Percentiles rank a stretch among this genome's conserved stretches.
Evolutionary conservation across 228 moss, liverwort and hornwort genomes (phyloP).

Genomic region (Sphagnum fallax): DNA sequence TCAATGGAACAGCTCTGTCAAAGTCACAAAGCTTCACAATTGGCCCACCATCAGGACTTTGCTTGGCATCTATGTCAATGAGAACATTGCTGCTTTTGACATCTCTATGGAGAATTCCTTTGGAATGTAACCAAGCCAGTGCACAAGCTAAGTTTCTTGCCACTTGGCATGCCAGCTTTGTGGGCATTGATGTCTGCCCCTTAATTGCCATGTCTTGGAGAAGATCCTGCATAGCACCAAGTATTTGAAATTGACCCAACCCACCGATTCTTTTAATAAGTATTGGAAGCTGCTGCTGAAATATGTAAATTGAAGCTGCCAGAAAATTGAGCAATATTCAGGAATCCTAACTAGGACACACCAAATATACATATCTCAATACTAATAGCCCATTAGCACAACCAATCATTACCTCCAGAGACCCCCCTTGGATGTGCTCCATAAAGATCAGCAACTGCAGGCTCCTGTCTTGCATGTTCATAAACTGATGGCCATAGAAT

Average conservation of each 20-base stretch:
- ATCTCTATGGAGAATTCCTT: conserved; percentile 83
- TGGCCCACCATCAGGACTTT: conserved; percentile 51
- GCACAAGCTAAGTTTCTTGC: conserved; percentile 85
- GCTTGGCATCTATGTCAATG: conserved; percentile 58
- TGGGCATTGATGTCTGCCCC: conserved; percentile 54
- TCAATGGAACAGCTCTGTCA: conserved; percentile 81
- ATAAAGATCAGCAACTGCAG: conserved; percentile 75
- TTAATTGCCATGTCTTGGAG: conserved; percentile 44
- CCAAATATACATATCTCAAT: too few species aligned
- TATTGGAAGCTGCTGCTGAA: too few species aligned
- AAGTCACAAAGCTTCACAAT: conserved; percentile 87
- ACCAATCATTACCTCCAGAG: conserved; percentile 54
- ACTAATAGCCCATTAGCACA: too few species aligned
- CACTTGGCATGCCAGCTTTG: conserved; percentile 70
- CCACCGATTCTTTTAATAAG: too few species aligned
- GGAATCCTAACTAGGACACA: too few species aligned
- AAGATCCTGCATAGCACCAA: conserved; percentile 44
- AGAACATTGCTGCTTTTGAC: conserved; percentile 96
- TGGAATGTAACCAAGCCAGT: conserved; percentile 67
- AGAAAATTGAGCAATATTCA: too few species aligned
- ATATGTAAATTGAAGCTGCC: too few species aligned
- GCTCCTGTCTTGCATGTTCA: conserved; percentile 41
- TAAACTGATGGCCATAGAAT: conserved; percentile 80
- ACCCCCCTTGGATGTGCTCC: conserved; percentile 80
- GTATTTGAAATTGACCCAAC: not conserved